Evolutionary conservation across 768 basidiomycete genomes (phyloP).

Genomic region (Russula virescens): DNA sequence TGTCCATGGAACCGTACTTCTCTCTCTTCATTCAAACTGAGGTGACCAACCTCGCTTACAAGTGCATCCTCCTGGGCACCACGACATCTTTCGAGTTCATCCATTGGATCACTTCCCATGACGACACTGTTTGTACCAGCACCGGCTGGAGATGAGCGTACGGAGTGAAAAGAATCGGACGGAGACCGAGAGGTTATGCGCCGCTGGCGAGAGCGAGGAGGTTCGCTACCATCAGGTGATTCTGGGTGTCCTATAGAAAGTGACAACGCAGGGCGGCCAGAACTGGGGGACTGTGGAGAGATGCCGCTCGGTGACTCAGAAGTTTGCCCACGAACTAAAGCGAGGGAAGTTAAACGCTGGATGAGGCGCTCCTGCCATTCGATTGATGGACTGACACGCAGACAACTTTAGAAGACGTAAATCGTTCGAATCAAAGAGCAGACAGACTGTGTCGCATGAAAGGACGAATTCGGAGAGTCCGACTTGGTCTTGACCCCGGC

Average conservation of each 20-base stretch:
- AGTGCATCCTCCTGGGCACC: conserved; percentile 40
- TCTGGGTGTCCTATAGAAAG: conserved; percentile 6
- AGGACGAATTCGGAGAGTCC: conserved; percentile 5
- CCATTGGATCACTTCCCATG: conserved; percentile 11
- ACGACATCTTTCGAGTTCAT: conserved; percentile 25
- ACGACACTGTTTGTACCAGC: conserved; percentile 6
- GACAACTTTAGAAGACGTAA: background rate
- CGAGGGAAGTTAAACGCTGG: conserved; percentile 28
- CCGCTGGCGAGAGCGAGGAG: conserved; percentile 19
- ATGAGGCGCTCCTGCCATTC: conserved; percentile 78
- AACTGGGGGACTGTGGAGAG: conserved; percentile 8
- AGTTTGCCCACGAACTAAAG: conserved; percentile 27
- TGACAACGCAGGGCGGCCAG: conserved; percentile 14
- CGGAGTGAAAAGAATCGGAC: conserved; percentile 12
- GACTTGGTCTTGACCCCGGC: conserved; percentile 24
- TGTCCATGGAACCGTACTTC: conserved; percentile 86
- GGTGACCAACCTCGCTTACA: conserved; percentile 73
- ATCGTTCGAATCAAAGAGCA: background rate
- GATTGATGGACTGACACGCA: conserved; percentile 55
- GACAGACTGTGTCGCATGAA: conserved; percentile 58
- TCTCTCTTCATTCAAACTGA: conserved; percentile 82
- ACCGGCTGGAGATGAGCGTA: conserved; percentile 16
- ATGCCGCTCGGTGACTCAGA: conserved; percentile 24
- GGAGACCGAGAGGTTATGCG: conserved; percentile 14
- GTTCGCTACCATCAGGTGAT: conserved; percentile 10